Conservation (phyloP, 108 stramenopile genomes). For the Phaeodactylum tricornutum region DNA sequence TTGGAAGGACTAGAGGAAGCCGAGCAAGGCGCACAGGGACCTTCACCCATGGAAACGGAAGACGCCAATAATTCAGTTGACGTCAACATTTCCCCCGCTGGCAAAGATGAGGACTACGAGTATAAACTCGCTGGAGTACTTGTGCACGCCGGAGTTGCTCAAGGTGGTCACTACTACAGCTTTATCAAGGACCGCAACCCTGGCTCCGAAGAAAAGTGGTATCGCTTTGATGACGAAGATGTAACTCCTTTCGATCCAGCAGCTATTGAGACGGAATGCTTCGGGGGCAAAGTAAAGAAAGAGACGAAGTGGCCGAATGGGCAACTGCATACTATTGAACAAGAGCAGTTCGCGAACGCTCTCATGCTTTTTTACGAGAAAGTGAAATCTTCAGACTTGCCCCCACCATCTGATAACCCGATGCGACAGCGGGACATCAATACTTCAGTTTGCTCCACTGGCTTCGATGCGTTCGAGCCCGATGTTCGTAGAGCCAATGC, state of each 20-base stretch:
- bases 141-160: slow-evolving; percentile 95
- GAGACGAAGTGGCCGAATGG: slow-evolving; percentile 88
- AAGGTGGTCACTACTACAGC: slow-evolving; percentile 97
- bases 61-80: slow-evolving; percentile 4
- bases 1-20: slow-evolving; percentile 82
- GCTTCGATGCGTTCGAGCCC: slow-evolving; percentile 25
- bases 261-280: slow-evolving; percentile 85
- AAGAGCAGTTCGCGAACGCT: slow-evolving; percentile 93
- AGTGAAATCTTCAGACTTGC: slow-evolving; percentile 54
- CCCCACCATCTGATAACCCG: slow-evolving; percentile 14
- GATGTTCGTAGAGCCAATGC: slow-evolving; percentile 65
- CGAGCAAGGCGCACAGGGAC: slow-evolving; percentile 28
- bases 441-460: slow-evolving; percentile 16
- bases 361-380: slow-evolving; percentile 98
- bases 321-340: slow-evolving; percentile 82
- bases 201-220: slow-evolving; percentile 71
- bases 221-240: slow-evolving; percentile 96
- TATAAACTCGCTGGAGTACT: slow-evolving; percentile 91
- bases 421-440: slow-evolving; percentile 8
- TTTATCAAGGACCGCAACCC: slow-evolving; percentile 85
- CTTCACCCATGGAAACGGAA: slow-evolving; percentile 22
- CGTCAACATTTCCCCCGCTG: slow-evolving; percentile 1
- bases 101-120: slow-evolving; percentile 83
- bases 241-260: slow-evolving; percentile 90
- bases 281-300: slow-evolving; percentile 91